These are phyloP conservation scores for Boletus pseudopeckii DNA, from an alignment of 768 basidiomycete species.

Conservation along the genomic window DNA sequence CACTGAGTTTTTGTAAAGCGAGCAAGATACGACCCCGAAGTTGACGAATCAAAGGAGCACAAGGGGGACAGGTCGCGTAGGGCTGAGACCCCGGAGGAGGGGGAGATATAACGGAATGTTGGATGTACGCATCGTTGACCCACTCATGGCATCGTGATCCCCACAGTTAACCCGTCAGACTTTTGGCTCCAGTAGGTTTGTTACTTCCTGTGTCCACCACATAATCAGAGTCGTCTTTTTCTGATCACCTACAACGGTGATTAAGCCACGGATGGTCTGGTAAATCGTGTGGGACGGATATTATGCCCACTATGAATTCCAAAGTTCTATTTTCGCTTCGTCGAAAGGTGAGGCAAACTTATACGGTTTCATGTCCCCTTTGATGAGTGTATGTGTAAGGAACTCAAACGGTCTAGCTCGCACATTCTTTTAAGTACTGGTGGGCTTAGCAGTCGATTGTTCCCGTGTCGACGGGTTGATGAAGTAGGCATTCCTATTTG, in stretches of 20 bases:
- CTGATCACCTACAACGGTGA: not conserved
- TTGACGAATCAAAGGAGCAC: conserved; percentile 43
- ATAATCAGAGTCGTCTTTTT: conserved; percentile 2
- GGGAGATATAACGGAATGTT: conserved; percentile 61
- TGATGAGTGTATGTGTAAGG: not conserved
- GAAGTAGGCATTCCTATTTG: not conserved
- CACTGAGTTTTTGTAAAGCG: conserved; percentile 38
- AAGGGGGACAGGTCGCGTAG: conserved; percentile 39
- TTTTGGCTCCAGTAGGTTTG: not conserved
- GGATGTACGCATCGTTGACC: conserved; percentile 8
- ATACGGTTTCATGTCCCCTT: not conserved
- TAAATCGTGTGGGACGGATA: not conserved
- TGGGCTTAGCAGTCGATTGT: not conserved
- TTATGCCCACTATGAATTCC: not conserved
- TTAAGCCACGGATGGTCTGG: not conserved
- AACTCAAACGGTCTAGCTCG: not conserved
- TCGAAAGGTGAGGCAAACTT: conserved; percentile 8
- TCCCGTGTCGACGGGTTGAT: not conserved
- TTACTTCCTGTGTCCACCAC: not conserved
- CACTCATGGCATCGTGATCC: not conserved
- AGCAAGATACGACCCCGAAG: conserved; percentile 49
- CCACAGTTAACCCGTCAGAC: conserved; percentile 1
- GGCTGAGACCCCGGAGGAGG: conserved; percentile 83
- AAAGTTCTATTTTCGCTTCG: not conserved
- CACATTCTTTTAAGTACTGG: not conserved